phyloP scores from a whole-genome alignment of 2,329 filamentous ascomycete species.

The Fonsecaea pedrosoi region DNA sequence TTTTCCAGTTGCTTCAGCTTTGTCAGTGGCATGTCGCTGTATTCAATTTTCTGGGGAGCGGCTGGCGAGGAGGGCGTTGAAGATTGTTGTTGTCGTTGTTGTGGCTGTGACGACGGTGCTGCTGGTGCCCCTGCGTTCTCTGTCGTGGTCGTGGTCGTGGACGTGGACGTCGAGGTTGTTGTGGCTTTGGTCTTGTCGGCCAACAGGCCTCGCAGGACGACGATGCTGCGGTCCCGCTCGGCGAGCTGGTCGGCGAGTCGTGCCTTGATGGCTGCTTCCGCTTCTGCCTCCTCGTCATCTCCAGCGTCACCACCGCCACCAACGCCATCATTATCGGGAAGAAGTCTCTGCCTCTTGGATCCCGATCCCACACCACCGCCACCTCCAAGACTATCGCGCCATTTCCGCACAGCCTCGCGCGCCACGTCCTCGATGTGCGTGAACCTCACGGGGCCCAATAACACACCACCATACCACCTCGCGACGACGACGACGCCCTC shows the following conservation, averaged over 20 bases:
- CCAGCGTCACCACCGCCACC: slow-evolving; percentile 39
- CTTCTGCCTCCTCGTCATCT: slow-evolving; percentile 35
- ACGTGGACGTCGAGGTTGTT: neutral
- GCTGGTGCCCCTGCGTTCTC: neutral
- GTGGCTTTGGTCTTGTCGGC: slow-evolving; percentile 47
- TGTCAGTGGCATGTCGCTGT: slow-evolving; percentile 47
- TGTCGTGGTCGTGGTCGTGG: neutral
- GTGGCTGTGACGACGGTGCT: neutral
- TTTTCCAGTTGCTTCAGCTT: slow-evolving; percentile 57
- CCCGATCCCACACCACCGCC: slow-evolving; percentile 22
- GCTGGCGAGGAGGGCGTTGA: slow-evolving; percentile 38
- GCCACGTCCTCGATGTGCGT: slow-evolving; percentile 60
- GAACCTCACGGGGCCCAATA: slow-evolving; percentile 61
- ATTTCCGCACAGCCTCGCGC: slow-evolving; percentile 55
- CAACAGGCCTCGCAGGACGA: slow-evolving; percentile 54
- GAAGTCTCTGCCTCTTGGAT: slow-evolving; percentile 44
- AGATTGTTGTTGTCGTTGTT: neutral
- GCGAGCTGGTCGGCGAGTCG: slow-evolving; percentile 50
- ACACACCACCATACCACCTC: slow-evolving; percentile 61
- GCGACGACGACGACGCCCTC: slow-evolving; percentile 59
- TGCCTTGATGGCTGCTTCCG: slow-evolving; percentile 44
- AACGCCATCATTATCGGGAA: neutral
- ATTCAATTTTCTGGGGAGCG: slow-evolving; percentile 46
- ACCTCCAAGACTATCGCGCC: slow-evolving; percentile 39
- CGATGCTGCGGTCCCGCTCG: slow-evolving; percentile 58